These are phyloP conservation scores for Mycena capillaripes DNA, from an alignment of 768 basidiomycete genomes.

Conservation along the genomic window DNA sequence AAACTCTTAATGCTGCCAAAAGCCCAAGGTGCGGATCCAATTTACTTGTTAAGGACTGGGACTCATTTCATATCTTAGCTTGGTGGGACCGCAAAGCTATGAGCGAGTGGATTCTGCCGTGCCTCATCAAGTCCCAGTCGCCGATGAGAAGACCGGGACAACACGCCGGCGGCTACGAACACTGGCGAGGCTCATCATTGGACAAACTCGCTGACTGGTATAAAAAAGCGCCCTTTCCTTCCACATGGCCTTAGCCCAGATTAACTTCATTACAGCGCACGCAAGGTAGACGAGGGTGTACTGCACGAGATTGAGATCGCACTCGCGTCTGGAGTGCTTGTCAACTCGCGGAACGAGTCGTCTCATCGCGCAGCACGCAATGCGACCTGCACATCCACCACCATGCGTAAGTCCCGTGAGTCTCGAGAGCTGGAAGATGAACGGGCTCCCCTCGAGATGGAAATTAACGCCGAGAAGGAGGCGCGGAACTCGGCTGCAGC, in stretches of 20 bases:
- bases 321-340: conserved; percentile 24
- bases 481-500: neutral
- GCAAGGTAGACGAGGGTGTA: conserved; percentile 22
- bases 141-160: conserved; percentile 5
- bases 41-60: too few species aligned
- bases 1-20: too few species aligned
- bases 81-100: too few species aligned
- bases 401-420: neutral
- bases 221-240: too few species aligned
- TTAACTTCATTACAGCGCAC: conserved; percentile 2
- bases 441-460: neutral
- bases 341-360: conserved; percentile 25
- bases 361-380: conserved; percentile 1
- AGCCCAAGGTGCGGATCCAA: too few species aligned
- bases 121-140: too few species aligned
- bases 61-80: too few species aligned
- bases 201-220: neutral
- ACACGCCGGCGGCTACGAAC: neutral
- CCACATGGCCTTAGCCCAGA: too few species aligned
- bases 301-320: too few species aligned
- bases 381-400: neutral
- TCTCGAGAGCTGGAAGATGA: neutral
- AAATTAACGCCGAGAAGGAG: neutral
- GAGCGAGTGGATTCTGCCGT: too few species aligned
- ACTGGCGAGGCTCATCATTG: neutral